Percentiles rank a stretch among this genome's conserved stretches.
Conservation (phyloP, 2,329 filamentous ascomycete genomes). For the Chalaropsis thielavioides region DNA sequence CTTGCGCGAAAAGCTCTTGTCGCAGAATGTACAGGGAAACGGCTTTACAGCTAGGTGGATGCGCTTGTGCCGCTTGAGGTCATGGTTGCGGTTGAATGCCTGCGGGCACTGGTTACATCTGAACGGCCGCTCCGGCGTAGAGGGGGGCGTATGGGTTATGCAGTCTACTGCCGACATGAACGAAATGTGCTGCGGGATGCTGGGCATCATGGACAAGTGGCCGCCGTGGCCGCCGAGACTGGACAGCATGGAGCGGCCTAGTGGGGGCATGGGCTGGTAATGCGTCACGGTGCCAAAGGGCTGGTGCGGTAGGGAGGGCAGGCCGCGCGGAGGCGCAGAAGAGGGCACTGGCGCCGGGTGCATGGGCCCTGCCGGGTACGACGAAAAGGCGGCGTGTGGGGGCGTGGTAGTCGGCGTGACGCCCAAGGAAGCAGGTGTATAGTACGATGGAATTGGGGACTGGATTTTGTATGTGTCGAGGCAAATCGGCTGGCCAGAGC, state of each 20-base stretch:
- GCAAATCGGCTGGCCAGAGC: neutral
- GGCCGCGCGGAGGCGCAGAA: neutral
- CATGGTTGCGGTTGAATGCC: conserved; percentile 92
- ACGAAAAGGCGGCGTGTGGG: conserved; percentile 11
- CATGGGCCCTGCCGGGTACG: conserved; percentile 2
- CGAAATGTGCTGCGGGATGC: conserved; percentile 28
- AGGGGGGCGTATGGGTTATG: conserved; percentile 24
- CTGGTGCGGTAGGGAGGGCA: neutral
- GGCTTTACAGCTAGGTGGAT: conserved; percentile 94
- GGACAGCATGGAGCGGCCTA: conserved; percentile 53
- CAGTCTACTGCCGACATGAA: conserved; percentile 37
- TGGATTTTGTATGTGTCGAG: conserved; percentile 17
- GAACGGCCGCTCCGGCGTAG: conserved; percentile 64
- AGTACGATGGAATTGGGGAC: conserved; percentile 15
- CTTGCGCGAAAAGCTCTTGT: conserved; percentile 93
- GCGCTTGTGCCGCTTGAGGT: conserved; percentile 86
- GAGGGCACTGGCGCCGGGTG: conserved; percentile 7
- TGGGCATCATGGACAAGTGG: conserved; percentile 56
- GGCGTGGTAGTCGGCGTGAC: conserved; percentile 3
- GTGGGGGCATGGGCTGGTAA: conserved; percentile 1
- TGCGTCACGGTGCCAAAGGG: neutral
- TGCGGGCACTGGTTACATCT: conserved; percentile 87
- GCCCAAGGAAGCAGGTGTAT: conserved; percentile 10
- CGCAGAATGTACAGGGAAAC: conserved; percentile 79
- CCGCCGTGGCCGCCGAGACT: conserved; percentile 62